Evolutionary conservation across 352 stramenopile species (phyloP), one percentile per base, ranked within the genome.

Genomic region (Pythium aquatile): DNA sequence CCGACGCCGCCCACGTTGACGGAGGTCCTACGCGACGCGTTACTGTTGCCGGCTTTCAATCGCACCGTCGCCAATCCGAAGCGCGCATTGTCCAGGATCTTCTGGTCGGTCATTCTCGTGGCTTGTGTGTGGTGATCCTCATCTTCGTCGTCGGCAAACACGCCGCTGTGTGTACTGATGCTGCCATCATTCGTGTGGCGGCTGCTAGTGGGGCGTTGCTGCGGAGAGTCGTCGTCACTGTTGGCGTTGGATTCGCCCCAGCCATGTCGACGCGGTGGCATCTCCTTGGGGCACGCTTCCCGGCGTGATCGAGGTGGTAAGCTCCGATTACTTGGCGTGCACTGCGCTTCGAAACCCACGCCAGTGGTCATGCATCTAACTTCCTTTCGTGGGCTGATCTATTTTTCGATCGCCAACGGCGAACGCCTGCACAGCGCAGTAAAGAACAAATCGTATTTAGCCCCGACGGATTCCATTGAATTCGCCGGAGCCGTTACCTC

Each of bases 1-100:
- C 26, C 48, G 3, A 26, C 13, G 9, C 28, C 48, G 11, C 26
- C 48, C 1, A 26, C 13, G 14, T 30, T 60, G 5, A 37, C 30
- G 5, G 57, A 65, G 1, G 32, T 10, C 16, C 49, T 52, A 9
- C 63, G 35, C 4, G 46, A 40, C 13, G 49, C 44, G 11, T 51
- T 51, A 26, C 40, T 70, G 24, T 65, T 65, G 3, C 40, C 32
- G 1, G 57, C 64, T 16, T 32, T 46, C 10, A 70, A 39, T 26
- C 60, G 49, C 0, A 71, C 58, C 48, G 48, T 58, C 3, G 65
- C 58, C 17, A 71, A 20, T 53, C 65, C 65, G 63, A 71, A 61
- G 26, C 58, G 51, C 6, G 54, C 65, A 14, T 66, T 71, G 26
- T 66, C 65, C 14, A 71, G 58, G 46, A 71, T 63, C 29, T 61